phyloP scores from a whole-genome alignment of 805 yeast species.

The Citeromyces matritensis region DNA sequence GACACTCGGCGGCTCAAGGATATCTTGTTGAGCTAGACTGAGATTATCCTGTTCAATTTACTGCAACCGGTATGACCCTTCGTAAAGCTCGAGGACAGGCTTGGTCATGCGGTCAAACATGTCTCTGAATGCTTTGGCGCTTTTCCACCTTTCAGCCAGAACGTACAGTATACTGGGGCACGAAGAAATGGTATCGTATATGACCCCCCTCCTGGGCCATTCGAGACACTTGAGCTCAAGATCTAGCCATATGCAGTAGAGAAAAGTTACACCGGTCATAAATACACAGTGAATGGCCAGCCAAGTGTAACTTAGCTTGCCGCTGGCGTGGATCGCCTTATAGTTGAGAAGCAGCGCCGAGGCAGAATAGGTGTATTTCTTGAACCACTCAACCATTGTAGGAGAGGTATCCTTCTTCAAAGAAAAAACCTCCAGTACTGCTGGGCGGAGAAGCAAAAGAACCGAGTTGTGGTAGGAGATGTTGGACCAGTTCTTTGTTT shows the following conservation, averaged over 20 bases:
- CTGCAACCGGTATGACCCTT: constrained; percentile 1
- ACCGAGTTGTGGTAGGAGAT: constrained; percentile 19
- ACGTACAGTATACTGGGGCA: constrained; percentile 14
- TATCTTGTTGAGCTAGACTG: too few species aligned
- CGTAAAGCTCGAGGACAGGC: constrained; percentile 6
- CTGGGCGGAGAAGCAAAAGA: constrained; percentile 14
- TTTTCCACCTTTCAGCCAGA: constrained; percentile 13
- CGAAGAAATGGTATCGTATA: constrained; percentile 14
- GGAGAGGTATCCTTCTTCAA: constrained; percentile 6
- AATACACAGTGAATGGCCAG: constrained; percentile 15
- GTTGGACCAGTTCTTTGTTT: constrained; percentile 15
- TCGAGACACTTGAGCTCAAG: constrained; percentile 8
- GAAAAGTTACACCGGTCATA: constrained; percentile 15
- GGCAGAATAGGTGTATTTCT: constrained; percentile 15
- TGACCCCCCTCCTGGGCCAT: constrained; percentile 10
- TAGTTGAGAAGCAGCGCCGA: constrained; percentile 14
- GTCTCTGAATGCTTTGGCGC: constrained; percentile 12
- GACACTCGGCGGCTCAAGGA: too few species aligned
- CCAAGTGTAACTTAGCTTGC: constrained; percentile 14
- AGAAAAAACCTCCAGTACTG: constrained; percentile 9
- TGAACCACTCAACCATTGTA: constrained; percentile 15
- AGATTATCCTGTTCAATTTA: too few species aligned
- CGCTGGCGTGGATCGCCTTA: constrained; percentile 10
- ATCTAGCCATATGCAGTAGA: constrained; percentile 17
- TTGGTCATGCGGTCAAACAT: constrained; percentile 13